Conservation (phyloP, 441 rosid species). For the Daphne laureola region DNA sequence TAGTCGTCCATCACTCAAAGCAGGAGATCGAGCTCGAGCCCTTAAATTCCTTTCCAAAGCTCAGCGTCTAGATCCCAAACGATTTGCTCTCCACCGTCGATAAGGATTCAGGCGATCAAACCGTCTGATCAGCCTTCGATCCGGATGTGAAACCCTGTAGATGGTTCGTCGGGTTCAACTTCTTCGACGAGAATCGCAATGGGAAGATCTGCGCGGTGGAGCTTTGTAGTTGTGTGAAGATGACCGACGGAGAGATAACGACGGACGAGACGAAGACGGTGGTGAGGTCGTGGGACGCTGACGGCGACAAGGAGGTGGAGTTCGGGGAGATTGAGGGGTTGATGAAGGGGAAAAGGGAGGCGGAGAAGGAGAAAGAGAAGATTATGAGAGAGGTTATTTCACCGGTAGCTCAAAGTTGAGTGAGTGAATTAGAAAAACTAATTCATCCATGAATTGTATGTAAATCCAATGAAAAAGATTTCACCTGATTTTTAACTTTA, state of each 20-base stretch:
- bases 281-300: constrained; percentile 34
- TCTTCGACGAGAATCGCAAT: constrained; percentile 49
- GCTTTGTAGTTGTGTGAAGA: constrained; percentile 38
- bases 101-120: constrained; percentile 18
- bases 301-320: no score
- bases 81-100: constrained; percentile 45
- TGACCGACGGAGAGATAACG: constrained; percentile 39
- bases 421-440: no score
- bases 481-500: no score
- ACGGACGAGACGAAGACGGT: constrained; percentile 41
- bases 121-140: constrained; percentile 48
- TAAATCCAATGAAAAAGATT: no score
- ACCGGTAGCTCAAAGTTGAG: no score
- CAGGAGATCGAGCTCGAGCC: constrained; percentile 76
- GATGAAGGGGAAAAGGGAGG: constrained; percentile 27
- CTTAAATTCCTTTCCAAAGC: constrained; percentile 75
- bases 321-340: constrained; percentile 46
- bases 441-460: no score
- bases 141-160: constrained; percentile 44
- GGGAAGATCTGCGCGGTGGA: constrained; percentile 49
- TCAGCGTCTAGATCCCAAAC: constrained; percentile 81
- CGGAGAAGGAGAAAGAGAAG: constrained; percentile 29
- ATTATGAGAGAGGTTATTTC: constrained; percentile 37
- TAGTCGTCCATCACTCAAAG: no score
- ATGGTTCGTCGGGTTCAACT: constrained; percentile 32